Percentiles rank a stretch among this genome's conserved stretches.
Evolutionary conservation across 73 alveolate genomes (phyloP).

Genomic region (Symbiodinium natans): DNA sequence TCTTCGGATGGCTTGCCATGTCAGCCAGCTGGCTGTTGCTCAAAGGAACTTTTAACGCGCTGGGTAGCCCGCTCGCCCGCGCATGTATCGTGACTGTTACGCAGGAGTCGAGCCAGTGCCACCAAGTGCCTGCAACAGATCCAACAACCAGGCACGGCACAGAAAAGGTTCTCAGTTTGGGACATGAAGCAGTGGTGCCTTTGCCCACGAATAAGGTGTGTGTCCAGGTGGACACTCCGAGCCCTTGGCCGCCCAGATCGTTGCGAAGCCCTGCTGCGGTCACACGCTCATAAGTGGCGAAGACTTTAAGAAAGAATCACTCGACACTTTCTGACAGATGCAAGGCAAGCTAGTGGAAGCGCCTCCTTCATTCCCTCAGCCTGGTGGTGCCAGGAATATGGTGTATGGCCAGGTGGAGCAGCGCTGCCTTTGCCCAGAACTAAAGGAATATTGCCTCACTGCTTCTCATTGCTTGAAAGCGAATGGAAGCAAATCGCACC

Average conservation of each 20-base stretch:
- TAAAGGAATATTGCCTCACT: background rate
- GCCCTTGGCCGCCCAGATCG: constrained; percentile 68
- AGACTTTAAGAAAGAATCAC: background rate
- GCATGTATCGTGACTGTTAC: no score
- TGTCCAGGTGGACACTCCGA: constrained; percentile 82
- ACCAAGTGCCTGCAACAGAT: background rate
- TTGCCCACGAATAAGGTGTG: constrained; percentile 77
- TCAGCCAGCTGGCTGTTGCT: no score
- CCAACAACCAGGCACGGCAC: background rate
- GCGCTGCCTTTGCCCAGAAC: background rate
- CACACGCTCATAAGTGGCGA: background rate
- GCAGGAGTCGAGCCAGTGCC: background rate
- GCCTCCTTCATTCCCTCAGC: constrained; percentile 43
- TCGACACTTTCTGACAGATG: background rate
- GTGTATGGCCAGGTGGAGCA: constrained; percentile 71
- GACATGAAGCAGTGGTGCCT: constrained; percentile 38
- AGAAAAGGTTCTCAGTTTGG: background rate
- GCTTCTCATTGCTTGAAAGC: background rate
- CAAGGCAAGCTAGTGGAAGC: background rate
- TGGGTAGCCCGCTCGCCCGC: no score
- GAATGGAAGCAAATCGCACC: background rate
- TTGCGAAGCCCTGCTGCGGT: constrained; percentile 56
- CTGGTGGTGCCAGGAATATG: constrained; percentile 51
- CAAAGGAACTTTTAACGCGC: no score
- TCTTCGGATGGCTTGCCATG: no score